A percentile compares a stretch with the other conserved stretches of the same genome.
Evolutionary conservation across 2,329 filamentous ascomycete genomes (phyloP).

Genomic region (Sarocladium kiliense): DNA sequence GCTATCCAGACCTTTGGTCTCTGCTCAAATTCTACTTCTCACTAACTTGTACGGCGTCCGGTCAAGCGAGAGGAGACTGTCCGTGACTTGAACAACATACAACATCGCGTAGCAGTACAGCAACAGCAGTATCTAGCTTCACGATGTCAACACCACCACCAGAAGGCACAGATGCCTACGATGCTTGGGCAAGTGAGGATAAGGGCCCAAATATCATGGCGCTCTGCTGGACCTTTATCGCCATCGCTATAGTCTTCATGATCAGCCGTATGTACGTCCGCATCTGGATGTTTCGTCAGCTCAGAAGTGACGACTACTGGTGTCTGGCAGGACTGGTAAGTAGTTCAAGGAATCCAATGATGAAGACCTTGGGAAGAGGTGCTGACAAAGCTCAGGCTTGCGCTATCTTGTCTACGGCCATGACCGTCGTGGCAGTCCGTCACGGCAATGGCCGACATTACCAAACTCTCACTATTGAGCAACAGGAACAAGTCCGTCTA

Average conservation of each 20-base stretch:
- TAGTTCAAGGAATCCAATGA: neutral
- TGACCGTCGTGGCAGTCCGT: slow-evolving; percentile 28
- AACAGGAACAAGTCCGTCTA: slow-evolving; percentile 25
- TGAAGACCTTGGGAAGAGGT: neutral
- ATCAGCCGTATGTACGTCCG: slow-evolving; percentile 14
- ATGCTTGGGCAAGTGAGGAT: slow-evolving; percentile 12
- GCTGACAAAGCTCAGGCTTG: slow-evolving; percentile 19
- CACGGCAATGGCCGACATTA: slow-evolving; percentile 36
- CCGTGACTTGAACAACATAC: too few species aligned
- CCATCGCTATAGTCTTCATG: slow-evolving; percentile 14
- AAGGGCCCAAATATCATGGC: slow-evolving; percentile 15
- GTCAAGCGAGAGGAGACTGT: too few species aligned
- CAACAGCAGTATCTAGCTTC: neutral
- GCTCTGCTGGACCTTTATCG: slow-evolving; percentile 16
- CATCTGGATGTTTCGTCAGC: slow-evolving; percentile 11
- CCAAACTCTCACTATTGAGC: slow-evolving; percentile 19
- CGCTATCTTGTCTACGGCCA: slow-evolving; percentile 26
- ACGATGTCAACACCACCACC: slow-evolving; percentile 13
- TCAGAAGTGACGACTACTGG: slow-evolving; percentile 16
- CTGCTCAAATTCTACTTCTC: neutral
- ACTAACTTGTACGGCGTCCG: too few species aligned
- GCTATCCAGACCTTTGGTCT: neutral
- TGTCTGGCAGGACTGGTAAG: slow-evolving; percentile 8
- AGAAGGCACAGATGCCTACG: slow-evolving; percentile 13
- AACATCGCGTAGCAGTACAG: too few species aligned